These are phyloP conservation scores for Entoloma clypeatum DNA, from an alignment of 1,284 basidiomycete genomes.

Conservation along the genomic window DNA sequence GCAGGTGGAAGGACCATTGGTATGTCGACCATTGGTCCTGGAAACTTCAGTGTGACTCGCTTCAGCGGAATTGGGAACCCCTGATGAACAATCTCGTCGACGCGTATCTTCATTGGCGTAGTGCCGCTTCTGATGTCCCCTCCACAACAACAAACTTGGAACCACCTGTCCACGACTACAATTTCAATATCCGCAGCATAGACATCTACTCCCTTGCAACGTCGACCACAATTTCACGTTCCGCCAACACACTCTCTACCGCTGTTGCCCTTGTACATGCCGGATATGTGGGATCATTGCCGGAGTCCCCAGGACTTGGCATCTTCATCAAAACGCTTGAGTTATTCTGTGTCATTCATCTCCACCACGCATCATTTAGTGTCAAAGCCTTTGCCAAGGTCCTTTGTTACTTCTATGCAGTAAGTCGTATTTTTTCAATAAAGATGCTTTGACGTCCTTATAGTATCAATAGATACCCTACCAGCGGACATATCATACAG, in stretches of 20 bases:
- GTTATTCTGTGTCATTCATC: constrained; percentile 21
- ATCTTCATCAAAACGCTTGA: constrained; percentile 27
- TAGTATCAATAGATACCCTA: constrained; percentile 21
- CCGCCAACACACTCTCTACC: too few species aligned
- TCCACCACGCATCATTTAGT: constrained; percentile 28
- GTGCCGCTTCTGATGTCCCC: background rate
- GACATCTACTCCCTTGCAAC: too few species aligned
- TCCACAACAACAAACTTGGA: too few species aligned
- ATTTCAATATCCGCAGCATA: constrained; percentile 10
- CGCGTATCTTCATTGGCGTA: constrained; percentile 5
- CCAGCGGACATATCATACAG: constrained; percentile 15
- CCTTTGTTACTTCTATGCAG: constrained; percentile 30
- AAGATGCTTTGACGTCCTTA: constrained; percentile 1
- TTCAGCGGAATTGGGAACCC: background rate
- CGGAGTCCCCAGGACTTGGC: too few species aligned
- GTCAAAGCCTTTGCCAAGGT: constrained; percentile 32
- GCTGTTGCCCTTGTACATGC: too few species aligned
- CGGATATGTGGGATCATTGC: too few species aligned
- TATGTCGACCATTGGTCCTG: constrained; percentile 7
- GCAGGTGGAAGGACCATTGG: constrained; percentile 4
- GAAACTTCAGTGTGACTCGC: constrained; percentile 4
- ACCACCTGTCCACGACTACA: background rate
- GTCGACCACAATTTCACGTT: too few species aligned
- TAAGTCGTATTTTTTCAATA: constrained; percentile 15
- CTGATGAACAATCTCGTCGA: constrained; percentile 1